Percentiles rank a stretch among this genome's conserved stretches.
phyloP scores from a whole-genome alignment of 495 filamentous ascomycete species.

The Penicillium parvum region DNA sequence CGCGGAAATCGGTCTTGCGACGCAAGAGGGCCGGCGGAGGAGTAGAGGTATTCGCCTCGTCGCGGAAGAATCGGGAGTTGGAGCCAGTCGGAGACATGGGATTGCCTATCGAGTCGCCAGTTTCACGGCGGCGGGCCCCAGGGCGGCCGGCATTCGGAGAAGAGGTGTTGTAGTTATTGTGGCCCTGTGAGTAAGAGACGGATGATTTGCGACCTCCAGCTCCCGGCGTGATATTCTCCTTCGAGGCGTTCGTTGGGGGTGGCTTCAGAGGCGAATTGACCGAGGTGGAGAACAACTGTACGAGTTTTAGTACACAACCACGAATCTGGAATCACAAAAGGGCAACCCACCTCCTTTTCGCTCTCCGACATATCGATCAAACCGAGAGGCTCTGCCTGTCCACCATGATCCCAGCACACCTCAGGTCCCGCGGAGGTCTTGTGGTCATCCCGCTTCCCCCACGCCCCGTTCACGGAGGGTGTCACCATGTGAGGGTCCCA shows the following conservation, averaged over 20 bases:
- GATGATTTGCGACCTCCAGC: constrained; percentile 70
- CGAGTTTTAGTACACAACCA: constrained; percentile 14
- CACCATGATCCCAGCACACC: constrained; percentile 84
- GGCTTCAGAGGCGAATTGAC: constrained; percentile 93
- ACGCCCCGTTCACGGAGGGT: constrained; percentile 57
- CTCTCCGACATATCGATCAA: constrained; percentile 73
- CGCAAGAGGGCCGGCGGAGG: constrained; percentile 64
- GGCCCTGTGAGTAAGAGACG: constrained; percentile 56
- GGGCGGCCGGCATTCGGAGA: constrained; percentile 67
- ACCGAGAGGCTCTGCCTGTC: constrained; percentile 66
- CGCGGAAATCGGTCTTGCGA: constrained; percentile 68
- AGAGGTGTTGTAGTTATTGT: constrained; percentile 41
- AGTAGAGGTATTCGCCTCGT: constrained; percentile 55
- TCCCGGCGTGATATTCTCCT: constrained; percentile 59
- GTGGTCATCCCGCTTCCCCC: constrained; percentile 72
- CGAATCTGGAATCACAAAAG: constrained; percentile 7
- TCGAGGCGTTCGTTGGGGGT: constrained; percentile 63
- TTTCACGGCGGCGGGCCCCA: constrained; percentile 74
- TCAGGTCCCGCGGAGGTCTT: constrained; percentile 66
- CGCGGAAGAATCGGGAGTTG: constrained; percentile 52
- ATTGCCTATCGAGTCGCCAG: constrained; percentile 66
- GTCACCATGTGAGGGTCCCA: constrained; percentile 72
- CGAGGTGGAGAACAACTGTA: constrained; percentile 69
- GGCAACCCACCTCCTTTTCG: constrained; percentile 70
- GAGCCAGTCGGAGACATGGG: constrained; percentile 53